These are phyloP conservation scores for Aspergillus homomorphus DNA, from an alignment of 495 filamentous ascomycete species.

Conservation along the genomic window DNA sequence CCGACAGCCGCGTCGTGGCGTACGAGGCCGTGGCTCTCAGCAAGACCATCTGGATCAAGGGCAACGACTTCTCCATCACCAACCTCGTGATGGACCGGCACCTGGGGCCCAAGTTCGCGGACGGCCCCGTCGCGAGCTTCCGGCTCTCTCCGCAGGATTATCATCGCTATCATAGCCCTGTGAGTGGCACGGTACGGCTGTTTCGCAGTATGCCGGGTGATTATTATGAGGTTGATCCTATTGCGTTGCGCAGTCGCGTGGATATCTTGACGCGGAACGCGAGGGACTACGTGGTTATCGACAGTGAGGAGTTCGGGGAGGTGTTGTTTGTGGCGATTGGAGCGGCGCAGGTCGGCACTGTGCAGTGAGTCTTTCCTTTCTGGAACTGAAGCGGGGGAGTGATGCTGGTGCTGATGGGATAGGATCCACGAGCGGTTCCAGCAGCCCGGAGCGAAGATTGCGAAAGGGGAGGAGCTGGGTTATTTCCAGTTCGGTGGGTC, in stretches of 20 bases:
- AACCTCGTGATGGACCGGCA: slow-evolving; percentile 34
- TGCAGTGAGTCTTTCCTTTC: slow-evolving; percentile 18
- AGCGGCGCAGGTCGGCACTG: slow-evolving; percentile 28
- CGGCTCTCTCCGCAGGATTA: slow-evolving; percentile 45
- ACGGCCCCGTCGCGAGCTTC: slow-evolving; percentile 41
- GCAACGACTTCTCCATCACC: slow-evolving; percentile 37
- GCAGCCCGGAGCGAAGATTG: slow-evolving; percentile 43
- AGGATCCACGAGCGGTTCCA: slow-evolving; percentile 28
- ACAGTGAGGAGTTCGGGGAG: slow-evolving; percentile 27
- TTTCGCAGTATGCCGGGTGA: slow-evolving; percentile 31
- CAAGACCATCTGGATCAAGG: slow-evolving; percentile 48
- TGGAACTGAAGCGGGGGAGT: not conserved
- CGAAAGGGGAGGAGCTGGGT: slow-evolving; percentile 41
- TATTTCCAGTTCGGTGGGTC: slow-evolving; percentile 43
- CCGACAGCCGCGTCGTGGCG: slow-evolving; percentile 40
- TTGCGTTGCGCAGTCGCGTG: slow-evolving; percentile 19
- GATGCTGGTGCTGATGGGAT: not conserved
- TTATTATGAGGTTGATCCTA: slow-evolving; percentile 42
- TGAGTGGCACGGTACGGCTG: slow-evolving; percentile 31
- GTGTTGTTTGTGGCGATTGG: slow-evolving; percentile 34
- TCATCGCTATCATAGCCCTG: slow-evolving; percentile 48
- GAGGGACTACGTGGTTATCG: slow-evolving; percentile 26
- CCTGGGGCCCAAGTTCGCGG: slow-evolving; percentile 31
- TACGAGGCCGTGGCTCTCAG: slow-evolving; percentile 35
- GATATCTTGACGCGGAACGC: slow-evolving; percentile 28